Evolutionary conservation across 768 basidiomycete genomes (phyloP).

Genomic region (Pulveroboletus ravenelii): DNA sequence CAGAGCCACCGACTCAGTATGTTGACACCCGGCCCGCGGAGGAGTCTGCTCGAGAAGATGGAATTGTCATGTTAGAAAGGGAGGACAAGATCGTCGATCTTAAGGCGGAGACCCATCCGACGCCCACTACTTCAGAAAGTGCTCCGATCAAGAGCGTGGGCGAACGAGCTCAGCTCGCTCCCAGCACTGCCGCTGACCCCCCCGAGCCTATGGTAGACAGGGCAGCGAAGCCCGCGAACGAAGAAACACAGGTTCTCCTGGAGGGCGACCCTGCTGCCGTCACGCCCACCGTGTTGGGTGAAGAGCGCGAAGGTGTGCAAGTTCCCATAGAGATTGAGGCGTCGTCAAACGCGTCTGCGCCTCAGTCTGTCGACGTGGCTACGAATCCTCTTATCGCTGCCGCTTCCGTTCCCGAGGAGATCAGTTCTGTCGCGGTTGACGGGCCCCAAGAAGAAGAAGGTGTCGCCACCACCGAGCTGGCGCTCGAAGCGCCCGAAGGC

Average conservation of each 20-base stretch:
- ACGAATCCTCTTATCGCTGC: background rate
- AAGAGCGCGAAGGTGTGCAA: constrained; percentile 3
- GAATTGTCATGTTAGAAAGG: background rate
- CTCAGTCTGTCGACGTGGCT: constrained; percentile 11
- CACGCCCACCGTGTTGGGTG: background rate
- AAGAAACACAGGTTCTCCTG: background rate
- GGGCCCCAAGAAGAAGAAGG: background rate
- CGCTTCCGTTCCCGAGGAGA: constrained; percentile 1
- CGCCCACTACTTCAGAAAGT: background rate
- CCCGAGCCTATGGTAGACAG: background rate
- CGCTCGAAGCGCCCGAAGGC: no score
- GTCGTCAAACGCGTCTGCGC: background rate
- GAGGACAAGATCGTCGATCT: background rate
- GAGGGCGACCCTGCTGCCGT: background rate
- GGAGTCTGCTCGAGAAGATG: constrained; percentile 2
- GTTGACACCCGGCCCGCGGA: background rate
- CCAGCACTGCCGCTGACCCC: background rate
- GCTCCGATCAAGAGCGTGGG: background rate
- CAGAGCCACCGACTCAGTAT: constrained; percentile 6
- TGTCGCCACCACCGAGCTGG: no score
- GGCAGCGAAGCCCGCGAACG: background rate
- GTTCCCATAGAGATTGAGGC: constrained; percentile 1
- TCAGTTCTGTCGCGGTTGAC: background rate
- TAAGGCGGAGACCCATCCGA: background rate
- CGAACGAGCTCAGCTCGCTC: background rate